Base-by-base conservation (phyloP, 352 stramenopile genomes). In the Globisporangium cederbergense region DNA sequence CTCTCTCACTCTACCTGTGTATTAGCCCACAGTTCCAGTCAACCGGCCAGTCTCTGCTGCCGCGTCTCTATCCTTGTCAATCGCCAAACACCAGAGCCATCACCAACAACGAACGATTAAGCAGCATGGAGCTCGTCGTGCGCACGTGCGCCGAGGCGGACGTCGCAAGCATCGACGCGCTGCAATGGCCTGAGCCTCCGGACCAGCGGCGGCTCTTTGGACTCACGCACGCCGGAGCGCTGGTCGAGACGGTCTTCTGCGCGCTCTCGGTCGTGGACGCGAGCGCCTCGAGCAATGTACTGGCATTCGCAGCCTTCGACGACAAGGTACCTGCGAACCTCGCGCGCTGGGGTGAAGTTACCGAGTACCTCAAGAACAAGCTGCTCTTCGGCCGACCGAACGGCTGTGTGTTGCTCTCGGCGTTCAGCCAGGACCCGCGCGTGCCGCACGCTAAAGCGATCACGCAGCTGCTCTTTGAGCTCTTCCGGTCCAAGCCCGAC, bases 301-400 rank as follows among this genome's bases (percentile, higher is more conserved):
- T 83, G 2, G 83, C 72, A 11, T 92, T 92, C 40, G 77, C 81
- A 13, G 79, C 77, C 13, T 87, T 92, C 28, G 81, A 90, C 43
- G 76, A 89, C 57, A 73, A 81, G 22, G 53, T 90, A 4, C 77
- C 83, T 0, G 60, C 71, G 8, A 65, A 64, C 10, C 60, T 92
- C 14, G 67, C 70, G 18, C 74, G 70, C 13, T 88, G 77, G 78
- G 59, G 77, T 0, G 81, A 92, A 66, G 81, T 84, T 13, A 81
- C 71, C 50, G 78, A 88, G 46, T 92, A 92, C 57, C 64, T 92
- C 18, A 82, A 76, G 54, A 86, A 88, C 53, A 74, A 77, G 18
- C 70, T 90, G 13, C 66, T 71, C 28, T 83, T 89, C 38, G 81
- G 78, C 20, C 69, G 65, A 8, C 57, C 72, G 9, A 72, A 79